phyloP scores from a whole-genome alignment of 2,329 filamentous ascomycete genomes.

The Ceratocystis smalleyi region DNA sequence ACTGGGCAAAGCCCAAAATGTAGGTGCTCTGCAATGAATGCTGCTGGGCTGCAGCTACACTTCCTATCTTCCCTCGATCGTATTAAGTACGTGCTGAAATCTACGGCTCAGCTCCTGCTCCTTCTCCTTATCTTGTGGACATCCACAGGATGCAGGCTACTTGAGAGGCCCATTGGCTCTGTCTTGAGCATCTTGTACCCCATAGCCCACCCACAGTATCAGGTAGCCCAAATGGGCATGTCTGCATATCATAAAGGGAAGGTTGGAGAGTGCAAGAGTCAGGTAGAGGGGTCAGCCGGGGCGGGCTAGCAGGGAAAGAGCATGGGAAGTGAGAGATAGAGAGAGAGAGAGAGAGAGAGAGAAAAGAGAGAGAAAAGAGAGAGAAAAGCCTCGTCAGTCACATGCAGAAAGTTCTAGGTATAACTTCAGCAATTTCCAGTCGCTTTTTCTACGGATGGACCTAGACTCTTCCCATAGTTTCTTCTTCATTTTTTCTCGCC shows the following conservation, averaged over 20 bases:
- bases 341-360: neutral
- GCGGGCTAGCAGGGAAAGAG: neutral
- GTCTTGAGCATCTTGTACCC: neutral
- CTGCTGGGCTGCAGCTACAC: neutral
- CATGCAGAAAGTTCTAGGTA: neutral
- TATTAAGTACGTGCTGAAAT: neutral
- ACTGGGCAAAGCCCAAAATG: neutral
- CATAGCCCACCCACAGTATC: no score
- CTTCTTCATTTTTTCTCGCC: neutral
- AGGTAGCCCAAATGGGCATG: neutral
- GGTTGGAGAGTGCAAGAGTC: neutral
- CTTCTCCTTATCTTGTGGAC: neutral
- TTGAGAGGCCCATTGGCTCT: neutral
- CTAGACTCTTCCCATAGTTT: neutral
- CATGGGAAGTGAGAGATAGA: neutral
- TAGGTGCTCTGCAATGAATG: neutral
- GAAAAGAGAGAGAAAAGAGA: neutral
- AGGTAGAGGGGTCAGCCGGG: neutral
- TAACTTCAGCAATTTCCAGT: neutral
- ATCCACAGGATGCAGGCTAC: neutral
- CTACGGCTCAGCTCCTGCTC: neutral
- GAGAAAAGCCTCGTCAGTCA: neutral
- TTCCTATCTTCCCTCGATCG: neutral
- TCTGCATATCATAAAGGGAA: neutral
- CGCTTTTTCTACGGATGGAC: neutral